A percentile compares a stretch with the other conserved stretches of the same genome.
phyloP scores from a whole-genome alignment of 2,329 filamentous ascomycete species.

The Fusarium sp. region DNA sequence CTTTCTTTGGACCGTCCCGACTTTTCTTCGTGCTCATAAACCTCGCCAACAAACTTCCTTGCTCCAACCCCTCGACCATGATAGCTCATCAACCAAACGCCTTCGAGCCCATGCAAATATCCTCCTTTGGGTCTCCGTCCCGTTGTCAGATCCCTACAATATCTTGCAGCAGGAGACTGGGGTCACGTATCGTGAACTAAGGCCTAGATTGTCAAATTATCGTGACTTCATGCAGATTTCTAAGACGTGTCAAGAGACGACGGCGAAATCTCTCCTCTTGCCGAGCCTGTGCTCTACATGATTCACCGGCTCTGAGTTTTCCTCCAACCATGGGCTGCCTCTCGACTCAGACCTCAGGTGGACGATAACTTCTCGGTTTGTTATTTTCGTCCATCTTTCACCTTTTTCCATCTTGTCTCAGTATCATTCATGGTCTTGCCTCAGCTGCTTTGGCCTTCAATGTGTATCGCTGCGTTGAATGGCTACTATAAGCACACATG shows the following conservation, averaged over 20 bases:
- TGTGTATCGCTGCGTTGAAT: slow-evolving; percentile 10
- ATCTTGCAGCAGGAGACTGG: slow-evolving; percentile 19
- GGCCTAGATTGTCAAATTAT: slow-evolving; percentile 20
- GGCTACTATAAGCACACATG: neutral
- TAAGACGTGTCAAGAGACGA: neutral
- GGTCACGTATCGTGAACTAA: slow-evolving; percentile 10
- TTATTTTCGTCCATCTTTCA: slow-evolving; percentile 13
- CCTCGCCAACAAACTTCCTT: slow-evolving; percentile 1
- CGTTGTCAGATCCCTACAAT: slow-evolving; percentile 5
- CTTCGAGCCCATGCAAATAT: neutral
- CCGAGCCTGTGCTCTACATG: slow-evolving; percentile 23
- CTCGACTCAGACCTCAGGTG: slow-evolving; percentile 5
- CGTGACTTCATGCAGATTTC: slow-evolving; percentile 15
- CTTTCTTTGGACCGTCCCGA: slow-evolving; percentile 26
- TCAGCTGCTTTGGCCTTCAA: neutral
- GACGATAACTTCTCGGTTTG: slow-evolving; percentile 40
- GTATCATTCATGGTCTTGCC: neutral
- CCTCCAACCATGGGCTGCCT: slow-evolving; percentile 28
- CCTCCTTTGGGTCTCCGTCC: neutral
- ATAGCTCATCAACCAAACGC: neutral
- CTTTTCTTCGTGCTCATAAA: slow-evolving; percentile 38
- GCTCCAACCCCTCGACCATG: neutral
- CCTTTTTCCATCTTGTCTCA: neutral
- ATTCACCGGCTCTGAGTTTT: slow-evolving; percentile 12
- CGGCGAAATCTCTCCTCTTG: slow-evolving; percentile 19